Evolutionary conservation across 2,329 filamentous ascomycete species (phyloP), one percentile per base, ranked within the genome.

Genomic region (Ascochyta lentis): DNA sequence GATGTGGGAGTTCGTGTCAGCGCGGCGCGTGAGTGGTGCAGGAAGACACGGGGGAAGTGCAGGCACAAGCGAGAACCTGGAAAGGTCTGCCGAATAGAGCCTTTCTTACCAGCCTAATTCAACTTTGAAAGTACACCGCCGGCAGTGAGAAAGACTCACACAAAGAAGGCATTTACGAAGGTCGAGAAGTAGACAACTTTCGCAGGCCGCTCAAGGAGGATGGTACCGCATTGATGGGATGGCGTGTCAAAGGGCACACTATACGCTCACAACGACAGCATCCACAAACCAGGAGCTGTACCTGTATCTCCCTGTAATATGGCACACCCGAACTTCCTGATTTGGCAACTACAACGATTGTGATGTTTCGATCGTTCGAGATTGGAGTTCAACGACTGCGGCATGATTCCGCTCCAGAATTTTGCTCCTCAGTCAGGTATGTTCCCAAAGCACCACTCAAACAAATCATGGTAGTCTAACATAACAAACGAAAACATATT

Each of bases 51-150:
- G 35, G 33, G 47, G 39, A 31, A 38, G 48, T 49, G 38, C 45
- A 45, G 33, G 56, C 33, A 29, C 37, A 51, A 56, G 53, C 53
- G 53, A 56, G 43, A 19, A 8, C n/a, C 16, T 26, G 8, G 13
- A 27, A 47, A 35, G 47, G 31, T 24, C 27, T 13, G 37, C 45
- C 45, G 40, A 34, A 37, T 39, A 6, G 44, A 48, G 39, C 9
- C 45, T 44, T 40, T 23, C 26, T 39, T 54, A 19, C 23, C 12
- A 29, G 12, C 7, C 29, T 33, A 3, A 12, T 19, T 35, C 31
- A 23, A 34, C 29, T 3, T 24, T 45, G 42, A 45, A 45, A 26
- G 22, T 26, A 35, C 19, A 16, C 15, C 5, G 22, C 31, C 42
- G 31, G 29, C 4, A 23, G 35, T n/a, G 42, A 15, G 15, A 23